Evolutionary conservation across 2,329 filamentous ascomycete genomes (phyloP), one percentile per base, ranked within the genome.

Genomic region (Verticillium dahliae): DNA sequence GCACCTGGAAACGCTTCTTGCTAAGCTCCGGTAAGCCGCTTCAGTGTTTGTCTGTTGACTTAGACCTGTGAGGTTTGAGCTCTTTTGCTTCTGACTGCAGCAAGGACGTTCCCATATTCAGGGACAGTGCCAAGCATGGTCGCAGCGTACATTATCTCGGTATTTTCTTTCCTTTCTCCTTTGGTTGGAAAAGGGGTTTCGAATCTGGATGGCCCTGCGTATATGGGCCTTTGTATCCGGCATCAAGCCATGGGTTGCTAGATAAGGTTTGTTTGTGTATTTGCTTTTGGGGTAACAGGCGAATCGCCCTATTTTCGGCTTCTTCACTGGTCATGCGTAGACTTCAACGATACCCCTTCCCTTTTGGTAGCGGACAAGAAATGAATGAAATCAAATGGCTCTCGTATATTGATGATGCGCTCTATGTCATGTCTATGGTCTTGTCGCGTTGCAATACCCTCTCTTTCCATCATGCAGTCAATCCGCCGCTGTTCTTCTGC

Each of bases 1-100:
- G 35, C 85, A 96, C 73, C 85, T 96, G 80, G 86, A 89, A 70
- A 85, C 81, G 68, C 78, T 98, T 63, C 85, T 97, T 27, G 74
- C 72, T 6, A 70, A 81, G 67, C n/a, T 52, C 6, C 71, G 66
- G 50, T 69, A 64, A 63, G 45, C 45, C 45, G 10, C 18, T 14
- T 4, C n/a, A 6, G 31, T 59, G 18, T 9, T 33, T 35, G 15
- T 41, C 10, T 37, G 6, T 41, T 37, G 38, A 34, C 18, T 60
- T 27, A 31, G 22, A 33, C 15, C 54, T 2, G 31, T 56, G 15
- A 33, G 52, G 34, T 13, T n/a, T n/a, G 15, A 18, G 18, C 57
- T 7, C 56, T 14, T 39, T 39, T 58, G 22, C 52, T 45, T 31
- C 39, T 9, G 39, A 45, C 14, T n/a, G 15, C 39, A 18, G n/a